Evolutionary conservation across 75 land plant species (phyloP).

Genomic region (Sequoia sempervirens): DNA sequence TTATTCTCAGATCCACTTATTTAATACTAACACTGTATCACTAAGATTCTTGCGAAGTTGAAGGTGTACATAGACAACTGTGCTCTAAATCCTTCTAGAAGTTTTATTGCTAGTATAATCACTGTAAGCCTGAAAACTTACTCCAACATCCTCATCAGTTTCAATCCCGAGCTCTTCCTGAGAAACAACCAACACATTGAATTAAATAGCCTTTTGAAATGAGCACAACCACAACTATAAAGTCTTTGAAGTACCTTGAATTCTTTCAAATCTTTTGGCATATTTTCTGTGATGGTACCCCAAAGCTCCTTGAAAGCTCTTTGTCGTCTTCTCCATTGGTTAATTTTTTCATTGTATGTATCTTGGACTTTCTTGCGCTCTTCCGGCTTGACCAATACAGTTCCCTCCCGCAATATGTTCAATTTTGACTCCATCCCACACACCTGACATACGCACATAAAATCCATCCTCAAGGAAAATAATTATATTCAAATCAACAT

Average conservation of each 20-base stretch:
- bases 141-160: constrained; percentile 92
- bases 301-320: constrained; percentile 87
- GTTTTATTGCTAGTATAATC: constrained; percentile 18
- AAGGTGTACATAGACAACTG: background rate
- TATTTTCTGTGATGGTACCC: constrained; percentile 91
- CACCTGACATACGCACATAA: constrained; percentile 37
- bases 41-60: background rate
- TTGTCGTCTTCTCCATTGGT: constrained; percentile 87
- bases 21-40: background rate
- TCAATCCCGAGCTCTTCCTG: constrained; percentile 98
- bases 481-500: background rate
- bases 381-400: constrained; percentile 74
- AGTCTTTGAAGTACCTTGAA: constrained; percentile 60
- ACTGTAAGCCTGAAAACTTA: constrained; percentile 51
- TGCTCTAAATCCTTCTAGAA: background rate
- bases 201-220: background rate
- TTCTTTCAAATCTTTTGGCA: constrained; percentile 78
- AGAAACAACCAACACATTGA: background rate
- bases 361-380: constrained; percentile 66
- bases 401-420: constrained; percentile 60
- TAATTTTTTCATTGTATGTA: constrained; percentile 38
- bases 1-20: background rate
- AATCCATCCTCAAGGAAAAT: background rate
- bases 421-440: constrained; percentile 64
- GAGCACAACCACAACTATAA: constrained; percentile 2